phyloP scores from a whole-genome alignment of 495 filamentous ascomycete species.

The Cladorrhinum samala region DNA sequence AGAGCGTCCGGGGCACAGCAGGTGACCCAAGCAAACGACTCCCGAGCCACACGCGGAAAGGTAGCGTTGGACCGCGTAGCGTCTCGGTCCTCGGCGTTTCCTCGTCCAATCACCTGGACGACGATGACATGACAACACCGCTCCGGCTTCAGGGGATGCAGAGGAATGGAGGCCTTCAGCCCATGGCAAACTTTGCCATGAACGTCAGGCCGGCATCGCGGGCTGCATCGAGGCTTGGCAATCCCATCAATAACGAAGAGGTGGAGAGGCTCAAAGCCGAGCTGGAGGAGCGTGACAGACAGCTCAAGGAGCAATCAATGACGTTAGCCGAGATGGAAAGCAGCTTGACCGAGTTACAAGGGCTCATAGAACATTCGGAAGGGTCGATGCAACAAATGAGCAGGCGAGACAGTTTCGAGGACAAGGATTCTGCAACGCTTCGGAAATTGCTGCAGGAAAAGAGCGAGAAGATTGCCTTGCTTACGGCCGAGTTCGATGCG shows the following conservation, averaged over 20 bases:
- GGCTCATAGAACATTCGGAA: slow-evolving; percentile 53
- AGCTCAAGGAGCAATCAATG: slow-evolving; percentile 78
- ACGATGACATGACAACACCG: slow-evolving; percentile 57
- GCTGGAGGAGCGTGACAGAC: slow-evolving; percentile 76
- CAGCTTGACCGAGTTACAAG: slow-evolving; percentile 67
- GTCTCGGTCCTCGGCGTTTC: slow-evolving; percentile 45
- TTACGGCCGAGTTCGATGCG: slow-evolving; percentile 91
- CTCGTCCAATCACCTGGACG: slow-evolving; percentile 34
- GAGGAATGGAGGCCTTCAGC: slow-evolving; percentile 43
- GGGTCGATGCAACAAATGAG: slow-evolving; percentile 30
- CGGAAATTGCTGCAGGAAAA: slow-evolving; percentile 83
- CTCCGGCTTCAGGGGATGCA: slow-evolving; percentile 47
- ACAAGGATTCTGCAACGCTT: slow-evolving; percentile 69
- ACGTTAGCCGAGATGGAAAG: slow-evolving; percentile 81
- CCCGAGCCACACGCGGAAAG: slow-evolving; percentile 40
- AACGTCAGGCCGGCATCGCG: slow-evolving; percentile 46
- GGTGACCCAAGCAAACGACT: slow-evolving; percentile 52
- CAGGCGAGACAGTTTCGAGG: slow-evolving; percentile 56
- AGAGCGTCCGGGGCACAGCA: slow-evolving; percentile 53
- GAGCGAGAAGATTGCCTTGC: slow-evolving; percentile 88
- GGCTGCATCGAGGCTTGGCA: slow-evolving; percentile 25
- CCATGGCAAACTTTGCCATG: slow-evolving; percentile 41
- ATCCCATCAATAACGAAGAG: slow-evolving; percentile 53
- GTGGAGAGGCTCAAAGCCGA: slow-evolving; percentile 58
- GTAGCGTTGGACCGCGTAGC: slow-evolving; percentile 48